Conservation (phyloP, 345 rosid genomes). For the Ceriops tagal region DNA sequence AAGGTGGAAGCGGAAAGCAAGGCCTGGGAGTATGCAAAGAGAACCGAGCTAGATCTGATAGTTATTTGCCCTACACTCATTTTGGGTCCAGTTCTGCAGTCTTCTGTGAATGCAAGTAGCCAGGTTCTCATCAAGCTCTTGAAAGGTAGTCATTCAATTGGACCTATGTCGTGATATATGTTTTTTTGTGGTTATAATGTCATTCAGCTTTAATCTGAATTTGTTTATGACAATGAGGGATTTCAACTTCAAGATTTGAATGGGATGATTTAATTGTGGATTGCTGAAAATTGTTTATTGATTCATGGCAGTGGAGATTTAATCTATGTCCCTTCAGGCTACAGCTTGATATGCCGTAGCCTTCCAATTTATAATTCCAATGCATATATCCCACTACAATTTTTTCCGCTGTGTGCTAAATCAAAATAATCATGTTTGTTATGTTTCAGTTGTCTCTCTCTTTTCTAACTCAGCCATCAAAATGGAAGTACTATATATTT, state of each 20-base stretch:
- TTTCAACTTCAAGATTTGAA: too few species aligned
- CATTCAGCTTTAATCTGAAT: background rate
- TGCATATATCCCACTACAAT: too few species aligned
- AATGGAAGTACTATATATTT: too few species aligned
- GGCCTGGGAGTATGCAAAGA: constrained; percentile 59
- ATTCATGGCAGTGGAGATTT: background rate
- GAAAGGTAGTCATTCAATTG: constrained; percentile 41
- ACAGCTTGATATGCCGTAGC: background rate
- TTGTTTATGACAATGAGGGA: too few species aligned
- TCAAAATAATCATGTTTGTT: too few species aligned
- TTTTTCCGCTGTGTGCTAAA: too few species aligned
- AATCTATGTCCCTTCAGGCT: background rate
- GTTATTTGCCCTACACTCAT: constrained; percentile 52
- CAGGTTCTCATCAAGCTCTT: constrained; percentile 44
- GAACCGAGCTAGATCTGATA: constrained; percentile 49
- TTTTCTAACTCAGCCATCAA: too few species aligned
- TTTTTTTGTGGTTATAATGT: background rate
- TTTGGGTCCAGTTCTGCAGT: constrained; percentile 58
- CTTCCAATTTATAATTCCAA: background rate
- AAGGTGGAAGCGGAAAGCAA: constrained; percentile 72
- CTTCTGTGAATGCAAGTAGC: constrained; percentile 54
- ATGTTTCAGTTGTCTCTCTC: too few species aligned
- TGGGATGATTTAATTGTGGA: too few species aligned
- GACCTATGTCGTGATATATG: background rate
- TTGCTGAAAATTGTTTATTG: background rate